Conservation (phyloP, 2,329 filamentous ascomycete species). For the Elsinoe fawcettii region DNA sequence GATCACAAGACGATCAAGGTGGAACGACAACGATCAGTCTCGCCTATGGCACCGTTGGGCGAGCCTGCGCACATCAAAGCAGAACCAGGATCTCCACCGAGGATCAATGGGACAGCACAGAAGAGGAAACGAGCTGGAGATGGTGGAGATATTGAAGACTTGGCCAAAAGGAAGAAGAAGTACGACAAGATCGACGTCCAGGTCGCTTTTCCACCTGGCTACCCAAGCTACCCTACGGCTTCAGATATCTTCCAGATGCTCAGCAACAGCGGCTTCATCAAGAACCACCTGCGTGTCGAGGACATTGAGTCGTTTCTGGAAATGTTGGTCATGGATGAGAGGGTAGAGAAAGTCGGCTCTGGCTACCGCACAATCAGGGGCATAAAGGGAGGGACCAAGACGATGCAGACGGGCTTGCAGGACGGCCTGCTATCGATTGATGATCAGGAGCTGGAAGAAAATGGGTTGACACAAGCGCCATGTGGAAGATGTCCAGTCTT, state of each 20-base stretch:
- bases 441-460: conserved; percentile 45
- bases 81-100: conserved; percentile 1
- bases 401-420: conserved; percentile 16
- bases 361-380: conserved; percentile 43
- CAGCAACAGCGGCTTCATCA: conserved; percentile 60
- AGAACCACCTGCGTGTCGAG: conserved; percentile 55
- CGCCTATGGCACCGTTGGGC: not conserved
- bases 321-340: conserved; percentile 80
- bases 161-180: conserved; percentile 26
- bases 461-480: conserved; percentile 78
- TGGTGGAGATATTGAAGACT: conserved; percentile 28
- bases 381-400: conserved; percentile 21
- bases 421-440: conserved; percentile 24
- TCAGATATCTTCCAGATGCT: conserved; percentile 69
- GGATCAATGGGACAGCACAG: conserved; percentile 4
- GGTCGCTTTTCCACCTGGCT: conserved; percentile 26
- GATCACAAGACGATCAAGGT: conserved; percentile 41
- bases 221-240: conserved; percentile 68
- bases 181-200: conserved; percentile 23
- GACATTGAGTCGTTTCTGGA: conserved; percentile 83
- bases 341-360: conserved; percentile 57
- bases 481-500: conserved; percentile 92
- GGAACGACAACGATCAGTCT: conserved; percentile 14
- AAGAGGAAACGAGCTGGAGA: conserved; percentile 27
- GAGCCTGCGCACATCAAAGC: conserved; percentile 3